Base-by-base conservation (phyloP, 2,329 filamentous ascomycete genomes). In the Talaromyces sp. region DNA sequence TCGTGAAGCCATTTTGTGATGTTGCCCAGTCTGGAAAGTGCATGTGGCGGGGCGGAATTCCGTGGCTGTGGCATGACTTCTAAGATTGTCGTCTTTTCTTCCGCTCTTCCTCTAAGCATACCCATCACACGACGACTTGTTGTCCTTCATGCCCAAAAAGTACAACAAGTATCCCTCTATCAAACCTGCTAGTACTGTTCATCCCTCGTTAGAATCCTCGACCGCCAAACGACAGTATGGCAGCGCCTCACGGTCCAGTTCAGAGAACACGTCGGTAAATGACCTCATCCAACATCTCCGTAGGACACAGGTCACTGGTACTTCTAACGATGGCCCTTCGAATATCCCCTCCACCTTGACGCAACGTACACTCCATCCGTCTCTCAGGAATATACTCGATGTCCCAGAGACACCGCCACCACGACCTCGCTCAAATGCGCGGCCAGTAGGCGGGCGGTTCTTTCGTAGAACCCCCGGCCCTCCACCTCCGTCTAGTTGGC, bases 211-310 rank as follows among this genome's bases (percentile, higher is more conserved):
- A 33, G 33, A 57, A 58, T 61, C 61, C 19, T 68, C 70, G 2
- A 73, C 69, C 15, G 64, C 63, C 8, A 41, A 61, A 41, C 67
- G 59, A 22, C 66, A 70, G 4, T 61, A 72, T 71, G 70, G 64
- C 59, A 60, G 59, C 35, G 51, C 60, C 51, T 65, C 62, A 43
- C 37, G 52, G 10, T 54, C 52, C 15, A 36, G 61, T 19, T 56
- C 66, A 22, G 58, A 71, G 9, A 59, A 70, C 11, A 65, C 63
- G 28, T 76, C 76, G 5, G 77, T 80, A 62, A 80, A 79, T 61
- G 77, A 78, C 58, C 66, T 79, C 60, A 77, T 80, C 59, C 67
- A 70, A 48, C 76, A 78, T 40, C 75, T 79, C 10, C 76, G 77
- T 36, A 74, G 73, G 39, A 73, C 73, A 1, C 76, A 78, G 60